Conservation (phyloP, 176 grass and related monocot species). For the Otatea glauca region DNA sequence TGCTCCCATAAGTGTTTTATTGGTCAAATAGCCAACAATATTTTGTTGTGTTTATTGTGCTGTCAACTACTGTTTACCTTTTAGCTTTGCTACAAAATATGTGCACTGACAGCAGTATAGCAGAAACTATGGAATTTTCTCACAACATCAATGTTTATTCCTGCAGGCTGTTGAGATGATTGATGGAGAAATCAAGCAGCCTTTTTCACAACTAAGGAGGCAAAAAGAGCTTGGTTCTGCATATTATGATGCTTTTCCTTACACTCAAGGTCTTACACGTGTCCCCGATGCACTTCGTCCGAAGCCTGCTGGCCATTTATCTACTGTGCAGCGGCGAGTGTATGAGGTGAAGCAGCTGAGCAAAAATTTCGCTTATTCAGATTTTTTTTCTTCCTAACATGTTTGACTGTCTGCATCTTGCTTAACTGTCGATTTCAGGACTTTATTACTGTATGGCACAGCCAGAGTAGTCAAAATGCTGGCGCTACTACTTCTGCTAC, state of each 20-base stretch:
- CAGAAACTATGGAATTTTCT: conserved; percentile 29
- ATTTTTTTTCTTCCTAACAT: background rate
- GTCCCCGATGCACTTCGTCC: conserved; percentile 79
- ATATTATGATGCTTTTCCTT: conserved; percentile 83
- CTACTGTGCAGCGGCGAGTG: conserved; percentile 66
- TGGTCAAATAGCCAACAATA: conserved; percentile 10
- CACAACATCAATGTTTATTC: conserved; percentile 12
- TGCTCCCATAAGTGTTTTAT: conserved; percentile 9
- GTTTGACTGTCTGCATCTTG: conserved; percentile 26
- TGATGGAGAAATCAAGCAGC: conserved; percentile 78
- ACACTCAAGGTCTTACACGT: conserved; percentile 73
- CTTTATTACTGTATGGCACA: conserved; percentile 89
- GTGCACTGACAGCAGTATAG: background rate
- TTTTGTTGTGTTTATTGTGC: conserved; percentile 2
- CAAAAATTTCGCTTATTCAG: background rate
- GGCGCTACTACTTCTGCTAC: conserved; percentile 53
- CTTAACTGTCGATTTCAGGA: conserved; percentile 61
- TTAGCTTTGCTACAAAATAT: conserved; percentile 16
- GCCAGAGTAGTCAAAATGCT: conserved; percentile 77
- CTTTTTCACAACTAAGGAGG: conserved; percentile 75
- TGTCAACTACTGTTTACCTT: background rate
- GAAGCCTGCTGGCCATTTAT: conserved; percentile 71
- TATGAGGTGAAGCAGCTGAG: conserved; percentile 74
- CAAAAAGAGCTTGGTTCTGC: conserved; percentile 83
- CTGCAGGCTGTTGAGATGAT: conserved; percentile 87